Evolutionary conservation across 805 yeast species (phyloP), one percentile per base, ranked within the genome.

Genomic region (Candida taoyuanica): DNA sequence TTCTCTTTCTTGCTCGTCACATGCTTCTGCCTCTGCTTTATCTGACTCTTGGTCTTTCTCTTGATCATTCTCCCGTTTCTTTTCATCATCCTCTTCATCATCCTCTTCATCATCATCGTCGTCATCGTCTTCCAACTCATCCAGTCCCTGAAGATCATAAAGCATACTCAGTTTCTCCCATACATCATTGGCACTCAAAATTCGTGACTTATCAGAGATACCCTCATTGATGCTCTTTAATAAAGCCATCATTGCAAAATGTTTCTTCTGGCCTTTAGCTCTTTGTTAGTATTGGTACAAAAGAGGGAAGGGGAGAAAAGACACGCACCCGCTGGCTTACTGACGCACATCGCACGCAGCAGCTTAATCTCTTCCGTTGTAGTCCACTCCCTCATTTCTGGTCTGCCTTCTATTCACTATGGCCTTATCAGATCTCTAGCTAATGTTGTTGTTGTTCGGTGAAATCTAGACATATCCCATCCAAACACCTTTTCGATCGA

Each of bases 301-400:
- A 5, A 18, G 14, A n/a, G n/a, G n/a, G n/a, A n/a, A n/a, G n/a
- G n/a, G n/a, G n/a, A n/a, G n/a, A n/a, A n/a, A n/a, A n/a, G n/a
- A n/a, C n/a, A 37, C 46, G 20, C 18, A 1, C 94, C 94, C 0
- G 78, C 80, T 0, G 93, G 93, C 55, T 78, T 80, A 61, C 67
- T 70, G 49, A 73, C 78, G 47, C 86, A 76, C 2, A 81, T 67
- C 34, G 84, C 73, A 38, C 74, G 64, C 48, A 81, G 73, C 18
- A 84, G 67, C 43, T 68, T 66, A 24, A 76, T 74, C 52, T 84
- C 89, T 41, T 80, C 82, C 31, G 74, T 78, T 3, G 68, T 53
- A 13, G 67, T 62, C 91, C 93, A 84, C 37, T 57, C 39, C 17
- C 52, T 45, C 40, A 40, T 47, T 18, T 8, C n/a, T n/a, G n/a